phyloP scores from a whole-genome alignment of 2,329 filamentous ascomycete species.

The Curvularia eragrostidis region DNA sequence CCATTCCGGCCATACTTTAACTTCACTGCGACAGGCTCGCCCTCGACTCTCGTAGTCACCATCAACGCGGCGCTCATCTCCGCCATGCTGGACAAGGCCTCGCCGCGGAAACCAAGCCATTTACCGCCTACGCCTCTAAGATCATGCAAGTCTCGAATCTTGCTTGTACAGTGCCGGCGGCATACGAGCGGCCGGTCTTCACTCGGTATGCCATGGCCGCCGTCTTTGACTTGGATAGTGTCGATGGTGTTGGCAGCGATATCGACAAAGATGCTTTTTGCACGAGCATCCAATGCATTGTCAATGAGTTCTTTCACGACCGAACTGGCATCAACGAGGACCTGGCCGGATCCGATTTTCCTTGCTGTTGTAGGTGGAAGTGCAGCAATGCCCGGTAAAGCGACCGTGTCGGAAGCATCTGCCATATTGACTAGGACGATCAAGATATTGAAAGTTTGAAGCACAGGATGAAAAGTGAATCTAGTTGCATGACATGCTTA shows the following conservation, averaged over 20 bases:
- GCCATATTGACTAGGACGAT: conserved; percentile 18
- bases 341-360: conserved; percentile 66
- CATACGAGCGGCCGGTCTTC: conserved; percentile 69
- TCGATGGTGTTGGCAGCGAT: conserved; percentile 72
- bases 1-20: conserved; percentile 61
- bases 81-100: conserved; percentile 72
- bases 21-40: conserved; percentile 64
- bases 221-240: conserved; percentile 68
- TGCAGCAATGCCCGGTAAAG: conserved; percentile 46
- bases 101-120: conserved; percentile 77
- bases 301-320: conserved; percentile 80
- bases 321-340: conserved; percentile 65
- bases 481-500: conserved; percentile 9
- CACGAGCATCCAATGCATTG: conserved; percentile 75
- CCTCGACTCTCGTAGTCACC: conserved; percentile 68
- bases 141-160: conserved; percentile 70
- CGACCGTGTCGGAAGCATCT: conserved; percentile 4
- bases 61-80: conserved; percentile 63
- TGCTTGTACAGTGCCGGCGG: conserved; percentile 75
- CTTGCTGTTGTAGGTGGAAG: conserved; percentile 55
- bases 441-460: neutral
- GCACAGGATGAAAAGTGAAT: neutral
- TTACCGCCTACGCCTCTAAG: conserved; percentile 62
- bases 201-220: conserved; percentile 72
- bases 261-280: conserved; percentile 69